Evolutionary conservation across 2,329 filamentous ascomycete genomes (phyloP).

Genomic region (Aspergillaceae sp.): DNA sequence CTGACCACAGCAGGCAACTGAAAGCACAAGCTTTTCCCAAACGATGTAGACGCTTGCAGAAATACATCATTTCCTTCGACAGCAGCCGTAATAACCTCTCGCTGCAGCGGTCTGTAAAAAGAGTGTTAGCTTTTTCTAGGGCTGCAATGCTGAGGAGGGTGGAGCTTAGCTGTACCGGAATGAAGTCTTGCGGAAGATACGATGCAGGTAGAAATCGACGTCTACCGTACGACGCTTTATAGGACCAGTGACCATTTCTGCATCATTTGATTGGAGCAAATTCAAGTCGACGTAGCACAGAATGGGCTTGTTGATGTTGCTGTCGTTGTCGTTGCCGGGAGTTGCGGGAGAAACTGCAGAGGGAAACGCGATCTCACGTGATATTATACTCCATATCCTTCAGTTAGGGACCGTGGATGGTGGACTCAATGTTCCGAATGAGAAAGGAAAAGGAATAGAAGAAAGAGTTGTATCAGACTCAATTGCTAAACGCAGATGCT

Average conservation of each 20-base stretch:
- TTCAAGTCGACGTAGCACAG: too few species aligned
- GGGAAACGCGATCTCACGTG: slow-evolving; percentile 21
- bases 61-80: slow-evolving; percentile 84
- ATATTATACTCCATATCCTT: slow-evolving; percentile 7
- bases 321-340: not conserved
- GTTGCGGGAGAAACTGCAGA: not conserved
- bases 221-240: slow-evolving; percentile 40
- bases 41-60: slow-evolving; percentile 65
- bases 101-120: slow-evolving; percentile 60
- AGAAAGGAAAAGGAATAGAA: not conserved
- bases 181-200: slow-evolving; percentile 63
- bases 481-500: too few species aligned
- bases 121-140: not conserved
- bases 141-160: not conserved
- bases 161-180: slow-evolving; percentile 50
- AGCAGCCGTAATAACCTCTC: slow-evolving; percentile 77
- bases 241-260: slow-evolving; percentile 19
- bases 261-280: slow-evolving; percentile 13
- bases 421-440: not conserved
- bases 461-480: too few species aligned
- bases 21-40: slow-evolving; percentile 90
- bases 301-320: not conserved
- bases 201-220: slow-evolving; percentile 64
- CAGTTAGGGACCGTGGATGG: not conserved
- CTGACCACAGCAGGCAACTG: slow-evolving; percentile 84